phyloP scores from a whole-genome alignment of 139 green algal species.

The Ettlia oleoabundans region DNA sequence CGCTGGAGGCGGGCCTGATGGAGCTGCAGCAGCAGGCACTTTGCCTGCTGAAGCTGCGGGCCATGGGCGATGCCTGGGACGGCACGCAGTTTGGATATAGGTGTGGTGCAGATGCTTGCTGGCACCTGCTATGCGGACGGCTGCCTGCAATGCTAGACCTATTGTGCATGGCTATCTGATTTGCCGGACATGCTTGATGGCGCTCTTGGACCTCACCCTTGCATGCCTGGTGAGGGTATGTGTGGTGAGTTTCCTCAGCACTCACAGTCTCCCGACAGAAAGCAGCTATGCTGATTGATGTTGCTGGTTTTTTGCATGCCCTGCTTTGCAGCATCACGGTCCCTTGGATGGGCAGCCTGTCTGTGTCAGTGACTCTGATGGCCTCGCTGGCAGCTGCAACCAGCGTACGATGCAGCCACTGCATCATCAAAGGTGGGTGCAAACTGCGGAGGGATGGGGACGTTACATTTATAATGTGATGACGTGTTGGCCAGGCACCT shows the following conservation, averaged over 20 bases:
- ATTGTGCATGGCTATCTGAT: not conserved
- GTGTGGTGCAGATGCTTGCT: not conserved
- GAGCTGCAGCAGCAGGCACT: conserved; percentile 22
- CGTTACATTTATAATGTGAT: too few relatives aligned
- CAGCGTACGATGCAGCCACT: not conserved
- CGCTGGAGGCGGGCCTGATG: conserved; percentile 36
- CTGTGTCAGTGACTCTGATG: conserved; percentile 4
- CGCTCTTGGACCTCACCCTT: too few relatives aligned
- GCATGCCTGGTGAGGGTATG: too few relatives aligned
- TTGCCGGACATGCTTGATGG: too few relatives aligned
- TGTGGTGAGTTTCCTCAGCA: too few relatives aligned
- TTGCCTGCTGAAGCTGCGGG: conserved; percentile 2
- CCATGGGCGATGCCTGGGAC: not conserved
- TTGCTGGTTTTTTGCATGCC: too few relatives aligned
- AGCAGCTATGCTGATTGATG: too few relatives aligned
- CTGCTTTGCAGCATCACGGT: conserved; percentile 8
- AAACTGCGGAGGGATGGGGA: too few relatives aligned
- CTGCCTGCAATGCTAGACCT: not conserved
- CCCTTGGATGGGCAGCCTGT: conserved; percentile 1
- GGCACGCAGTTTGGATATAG: not conserved
- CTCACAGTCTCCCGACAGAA: too few relatives aligned
- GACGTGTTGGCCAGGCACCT: too few relatives aligned
- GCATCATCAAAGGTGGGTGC: conserved; percentile 1
- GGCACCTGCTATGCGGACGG: not conserved
- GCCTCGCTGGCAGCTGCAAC: conserved; percentile 27